phyloP scores from a whole-genome alignment of 2,329 filamentous ascomycete genomes.

The Bipolaris bicolor region DNA sequence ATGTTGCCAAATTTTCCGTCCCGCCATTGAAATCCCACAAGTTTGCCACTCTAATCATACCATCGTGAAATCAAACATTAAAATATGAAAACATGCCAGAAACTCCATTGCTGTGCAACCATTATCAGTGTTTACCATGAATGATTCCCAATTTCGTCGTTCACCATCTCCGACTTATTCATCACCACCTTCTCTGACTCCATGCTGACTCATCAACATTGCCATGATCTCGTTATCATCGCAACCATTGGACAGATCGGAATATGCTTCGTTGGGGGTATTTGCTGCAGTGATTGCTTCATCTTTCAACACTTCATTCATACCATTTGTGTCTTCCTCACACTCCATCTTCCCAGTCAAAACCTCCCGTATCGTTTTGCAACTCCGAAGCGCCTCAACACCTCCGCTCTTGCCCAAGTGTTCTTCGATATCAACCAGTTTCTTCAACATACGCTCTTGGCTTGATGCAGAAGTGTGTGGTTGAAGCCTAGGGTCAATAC shows the following conservation, averaged over 20 bases:
- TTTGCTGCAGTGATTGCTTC: conserved; percentile 10
- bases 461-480: neutral
- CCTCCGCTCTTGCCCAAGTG: conserved; percentile 17
- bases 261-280: neutral
- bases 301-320: neutral
- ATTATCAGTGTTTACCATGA: too few relatives aligned
- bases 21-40: neutral
- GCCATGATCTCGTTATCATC: conserved; percentile 16
- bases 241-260: conserved; percentile 3
- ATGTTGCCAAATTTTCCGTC: neutral
- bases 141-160: neutral
- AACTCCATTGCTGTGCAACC: neutral
- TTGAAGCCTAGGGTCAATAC: conserved; percentile 10
- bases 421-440: conserved; percentile 28
- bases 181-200: neutral
- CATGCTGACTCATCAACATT: conserved; percentile 20
- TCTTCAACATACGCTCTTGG: conserved; percentile 14
- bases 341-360: neutral
- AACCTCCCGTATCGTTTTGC: conserved; percentile 25
- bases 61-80: neutral
- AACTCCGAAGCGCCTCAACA: conserved; percentile 25
- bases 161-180: neutral
- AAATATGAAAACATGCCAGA: neutral
- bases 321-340: neutral
- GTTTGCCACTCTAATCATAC: neutral